Base-by-base conservation (phyloP, 2,329 filamentous ascomycete genomes). In the Sarocladium strictum region DNA sequence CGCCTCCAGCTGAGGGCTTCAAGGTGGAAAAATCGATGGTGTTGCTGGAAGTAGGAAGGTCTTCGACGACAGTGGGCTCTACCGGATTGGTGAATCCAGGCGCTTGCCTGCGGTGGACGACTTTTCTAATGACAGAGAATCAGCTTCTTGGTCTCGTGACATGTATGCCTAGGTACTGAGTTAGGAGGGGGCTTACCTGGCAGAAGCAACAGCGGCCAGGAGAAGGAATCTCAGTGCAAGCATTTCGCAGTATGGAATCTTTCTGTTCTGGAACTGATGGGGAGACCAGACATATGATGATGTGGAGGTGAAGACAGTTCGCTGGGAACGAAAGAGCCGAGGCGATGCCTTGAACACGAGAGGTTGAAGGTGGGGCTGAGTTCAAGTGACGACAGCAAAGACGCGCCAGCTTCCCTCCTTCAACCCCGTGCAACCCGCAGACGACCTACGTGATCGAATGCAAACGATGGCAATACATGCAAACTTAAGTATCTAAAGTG, bases 21-120 rank as follows among this genome's bases (percentile, higher is more conserved):
- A 53, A 14, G 33, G 19, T 6, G 50, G 50, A 53, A 21, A 38
- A 53, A 21, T 53, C 17, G 14, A 53, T 53, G 50, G 50, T 53
- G 33, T 40, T 38, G 33, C 32, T 38, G 33, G 50, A 26, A 5
- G 50, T 53, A 2, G 50, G 50, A 11, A 37, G 15, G 19, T 53
- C 50, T n/a, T 53, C n/a, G n/a, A 53, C 35, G 4, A 53, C 4
- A 2, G 50, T 53, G 5, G 50, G 50, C 21, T 53, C 50, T 11
- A 53, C 50, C 5, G 50, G 33, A 19, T 33, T 32, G 15, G 50
- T 19, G 33, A 53, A 35, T 26, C 47, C 23, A 10, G 15, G 15
- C 12, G 33, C 47, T 35, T 51, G 47, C 23, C 47, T 51, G 26
- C 47, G 47, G 17, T 47, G 43, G 35, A 33, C 4, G 29, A 35